A percentile compares a stretch with the other conserved stretches of the same genome.
phyloP scores from a whole-genome alignment of 192 early-diverging fungal species.

The Mortierella antarctica region DNA sequence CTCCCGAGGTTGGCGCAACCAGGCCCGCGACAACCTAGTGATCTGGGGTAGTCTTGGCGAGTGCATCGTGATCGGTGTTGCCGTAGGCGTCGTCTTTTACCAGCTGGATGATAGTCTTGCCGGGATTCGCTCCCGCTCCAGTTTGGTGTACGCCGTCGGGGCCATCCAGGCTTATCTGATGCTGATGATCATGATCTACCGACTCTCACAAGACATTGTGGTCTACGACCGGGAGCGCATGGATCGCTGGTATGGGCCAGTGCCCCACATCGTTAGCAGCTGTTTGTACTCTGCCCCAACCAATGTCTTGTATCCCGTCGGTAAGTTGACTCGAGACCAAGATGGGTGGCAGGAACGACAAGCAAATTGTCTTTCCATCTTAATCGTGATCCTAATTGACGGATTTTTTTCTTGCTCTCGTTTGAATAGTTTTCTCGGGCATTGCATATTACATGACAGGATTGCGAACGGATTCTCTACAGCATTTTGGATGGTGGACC shows the following conservation, averaged over 20 bases:
- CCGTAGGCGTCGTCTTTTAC: constrained; percentile 35
- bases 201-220: constrained; percentile 40
- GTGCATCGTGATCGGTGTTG: constrained; percentile 39
- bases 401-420: neutral
- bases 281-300: constrained; percentile 25
- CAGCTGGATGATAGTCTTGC: constrained; percentile 20
- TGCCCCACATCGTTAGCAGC: constrained; percentile 42
- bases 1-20: constrained; percentile 40
- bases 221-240: constrained; percentile 51
- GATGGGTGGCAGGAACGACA: neutral
- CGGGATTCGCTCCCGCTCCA: constrained; percentile 36
- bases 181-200: constrained; percentile 47
- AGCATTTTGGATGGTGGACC: constrained; percentile 44
- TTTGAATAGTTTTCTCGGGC: constrained; percentile 28
- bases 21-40: constrained; percentile 39
- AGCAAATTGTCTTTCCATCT: neutral
- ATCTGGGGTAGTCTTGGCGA: constrained; percentile 47
- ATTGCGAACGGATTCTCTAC: constrained; percentile 25
- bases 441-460: constrained; percentile 47
- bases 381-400: neutral
- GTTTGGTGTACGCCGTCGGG: constrained; percentile 42
- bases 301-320: constrained; percentile 41
- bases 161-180: constrained; percentile 44
- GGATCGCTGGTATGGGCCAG: constrained; percentile 48
- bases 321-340: neutral